Base-by-base conservation (phyloP, 352 stramenopile genomes). In the Phytophthora agathidicida region DNA sequence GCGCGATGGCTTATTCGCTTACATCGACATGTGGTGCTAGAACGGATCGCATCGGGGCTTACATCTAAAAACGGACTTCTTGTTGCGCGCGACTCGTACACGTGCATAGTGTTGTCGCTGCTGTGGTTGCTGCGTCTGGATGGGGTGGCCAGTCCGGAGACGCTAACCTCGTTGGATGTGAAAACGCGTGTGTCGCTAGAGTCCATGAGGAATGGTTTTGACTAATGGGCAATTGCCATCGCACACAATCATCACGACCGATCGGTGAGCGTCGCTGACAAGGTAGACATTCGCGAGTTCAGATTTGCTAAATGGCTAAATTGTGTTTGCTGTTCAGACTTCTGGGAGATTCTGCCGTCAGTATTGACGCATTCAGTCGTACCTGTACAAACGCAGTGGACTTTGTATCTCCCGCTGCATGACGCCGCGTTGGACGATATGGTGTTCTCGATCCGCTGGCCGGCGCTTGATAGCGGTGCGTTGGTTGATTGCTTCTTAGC, bases 371-470 rank as follows among this genome's bases (percentile, higher is more conserved):
- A 60, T 23, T 52, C 58, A 3, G 36, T 65, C 1, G 39, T 80
- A 13, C 65, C 73, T 1, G 55, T 62, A 7, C 37, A 47, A 6
- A 68, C 69, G 28, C 78, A 88, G 55, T 88, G 67, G 75, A 69
- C 86, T 47, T 75, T 88, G 50, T 85, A 86, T 30, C 73, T 75
- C 0, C 75, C 78, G 11, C 64, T 88, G 36, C 78, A 86, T 43
- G 61, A 85, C 24, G 14, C 14, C 8, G 30, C 53, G 19, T 42
- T 88, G 43, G 59, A 86, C 43, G 31, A 58, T n/a, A 42, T 88
- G 16, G 71, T 78, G 28, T 42, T 61, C 4, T 35, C 50, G 28
- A 74, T 83, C 27, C 75, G 78, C 22, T 2, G 49, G 51, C 4
- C 71, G 75, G 8, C 43, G 61, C 0, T 60, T 88, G n/a, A 48